A percentile compares a stretch with the other conserved stretches of the same genome.
These are phyloP conservation scores for Penicillium alfredii DNA, from an alignment of 495 filamentous ascomycete species.

Conservation along the genomic window DNA sequence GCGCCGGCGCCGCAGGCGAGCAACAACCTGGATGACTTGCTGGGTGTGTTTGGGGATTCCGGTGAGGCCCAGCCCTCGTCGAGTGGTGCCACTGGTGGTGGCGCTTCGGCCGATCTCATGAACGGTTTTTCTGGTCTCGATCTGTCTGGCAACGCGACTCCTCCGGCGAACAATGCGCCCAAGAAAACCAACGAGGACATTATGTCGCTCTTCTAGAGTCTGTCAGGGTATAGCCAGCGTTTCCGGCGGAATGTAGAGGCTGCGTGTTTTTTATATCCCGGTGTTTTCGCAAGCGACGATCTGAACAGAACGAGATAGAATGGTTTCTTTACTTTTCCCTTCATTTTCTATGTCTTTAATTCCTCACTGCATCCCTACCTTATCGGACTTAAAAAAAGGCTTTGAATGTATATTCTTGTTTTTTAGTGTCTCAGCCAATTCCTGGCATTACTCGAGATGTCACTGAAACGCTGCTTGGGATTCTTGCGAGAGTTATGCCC, in stretches of 20 bases:
- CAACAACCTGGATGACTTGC: conserved; percentile 81
- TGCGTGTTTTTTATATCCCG: conserved; percentile 20
- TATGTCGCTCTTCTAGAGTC: conserved; percentile 73
- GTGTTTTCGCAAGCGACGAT: conserved; percentile 25
- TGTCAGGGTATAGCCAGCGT: conserved; percentile 7
- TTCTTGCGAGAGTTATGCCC: too few relatives aligned
- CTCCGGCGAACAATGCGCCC: conserved; percentile 18
- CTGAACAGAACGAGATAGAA: conserved; percentile 29
- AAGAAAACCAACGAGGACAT: conserved; percentile 84
- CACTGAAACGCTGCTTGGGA: too few relatives aligned
- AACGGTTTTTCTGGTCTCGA: conserved; percentile 79
- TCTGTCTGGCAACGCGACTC: conserved; percentile 49
- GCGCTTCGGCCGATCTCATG: conserved; percentile 57
- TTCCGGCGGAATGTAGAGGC: conserved; percentile 4
- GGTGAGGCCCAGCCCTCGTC: conserved; percentile 26
- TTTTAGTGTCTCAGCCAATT: conserved; percentile 6
- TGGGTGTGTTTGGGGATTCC: conserved; percentile 66
- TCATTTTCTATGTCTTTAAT: conserved; percentile 21
- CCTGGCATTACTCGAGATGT: too few relatives aligned
- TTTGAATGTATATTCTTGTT: conserved; percentile 21
- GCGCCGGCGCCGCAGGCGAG: conserved; percentile 38
- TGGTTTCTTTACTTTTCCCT: conserved; percentile 11
- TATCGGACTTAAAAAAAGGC: conserved; percentile 14
- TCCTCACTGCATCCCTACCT: conserved; percentile 11
- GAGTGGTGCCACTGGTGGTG: conserved; percentile 25